These are phyloP conservation scores for Xylaria cubensis DNA, from an alignment of 495 filamentous ascomycete species.

Conservation along the genomic window DNA sequence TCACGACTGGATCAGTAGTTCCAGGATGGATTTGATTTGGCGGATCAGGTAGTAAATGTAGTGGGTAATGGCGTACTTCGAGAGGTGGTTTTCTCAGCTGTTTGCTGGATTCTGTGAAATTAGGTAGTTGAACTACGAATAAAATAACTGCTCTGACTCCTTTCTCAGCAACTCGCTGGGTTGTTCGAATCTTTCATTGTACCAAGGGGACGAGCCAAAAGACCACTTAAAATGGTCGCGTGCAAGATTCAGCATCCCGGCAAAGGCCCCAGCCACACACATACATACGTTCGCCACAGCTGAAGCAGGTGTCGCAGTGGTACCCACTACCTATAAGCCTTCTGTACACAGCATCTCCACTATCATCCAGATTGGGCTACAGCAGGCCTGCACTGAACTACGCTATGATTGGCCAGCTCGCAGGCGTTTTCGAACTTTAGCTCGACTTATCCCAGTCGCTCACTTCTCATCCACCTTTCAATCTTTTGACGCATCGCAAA, in stretches of 20 bases:
- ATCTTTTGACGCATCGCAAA: constrained; percentile 21
- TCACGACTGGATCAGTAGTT: constrained; percentile 16
- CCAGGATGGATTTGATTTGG: constrained; percentile 24
- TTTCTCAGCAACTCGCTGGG: not conserved
- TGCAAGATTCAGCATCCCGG: not conserved
- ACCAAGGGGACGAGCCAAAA: too few relatives aligned
- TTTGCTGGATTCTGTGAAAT: constrained; percentile 1
- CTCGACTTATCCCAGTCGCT: constrained; percentile 18
- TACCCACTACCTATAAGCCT: too few relatives aligned
- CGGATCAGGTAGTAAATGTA: constrained; percentile 16
- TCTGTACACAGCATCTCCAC: too few relatives aligned
- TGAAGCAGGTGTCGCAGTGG: too few relatives aligned
- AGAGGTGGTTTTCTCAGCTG: not conserved
- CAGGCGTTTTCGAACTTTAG: constrained; percentile 11
- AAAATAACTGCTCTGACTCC: not conserved
- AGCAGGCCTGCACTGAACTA: not conserved
- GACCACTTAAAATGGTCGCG: too few relatives aligned
- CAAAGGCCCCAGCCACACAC: constrained; percentile 17
- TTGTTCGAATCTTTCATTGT: not conserved
- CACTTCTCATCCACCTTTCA: constrained; percentile 12
- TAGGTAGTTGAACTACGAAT: constrained; percentile 25
- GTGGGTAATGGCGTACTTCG: constrained; percentile 22
- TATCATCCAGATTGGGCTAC: too few relatives aligned
- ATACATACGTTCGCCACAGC: constrained; percentile 17
- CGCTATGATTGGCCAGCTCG: constrained; percentile 17